Base-by-base conservation (phyloP, 345 rosid genomes). In the Cardamine resedifolia region DNA sequence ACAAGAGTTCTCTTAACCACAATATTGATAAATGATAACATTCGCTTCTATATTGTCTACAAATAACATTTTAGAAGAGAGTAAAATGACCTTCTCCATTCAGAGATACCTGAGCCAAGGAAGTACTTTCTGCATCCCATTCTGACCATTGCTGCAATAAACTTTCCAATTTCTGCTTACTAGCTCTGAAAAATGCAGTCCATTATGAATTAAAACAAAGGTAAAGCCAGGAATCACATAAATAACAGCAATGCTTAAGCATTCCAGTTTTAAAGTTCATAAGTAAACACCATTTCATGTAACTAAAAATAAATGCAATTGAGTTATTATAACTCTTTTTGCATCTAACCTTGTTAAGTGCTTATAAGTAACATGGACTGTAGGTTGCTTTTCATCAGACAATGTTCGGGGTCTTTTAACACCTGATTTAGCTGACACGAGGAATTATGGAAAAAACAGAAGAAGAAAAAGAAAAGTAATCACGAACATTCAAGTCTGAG, bases 91-190 rank as follows among this genome's bases (percentile, higher is more conserved):
- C 52, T 69, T 58, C 72, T 64, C 67, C 45, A 57, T 64, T 65
- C 19, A 19, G 49, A 80, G 81, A 76, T 78, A 86, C 94, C 75
- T 77, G 81, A 64, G 75, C 50, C 63, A 81, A 79, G 58, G 87
- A 82, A 77, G 66, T 77, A 57, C 31, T 77, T 52, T 83, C 85
- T 24, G 87, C 86, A 71, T 92, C 94, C 98, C 99, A 96, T 59
- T 87, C 92, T 33, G 98, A 96, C 99, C 99, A 96, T 68, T 92
- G 80, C 80, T 78, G 90, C 71, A 96, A 81, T 57, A 96, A 77
- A 74, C 80, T 88, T 77, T 86, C 96, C 61, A 92, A 87, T 80
- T 88, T 96, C 79, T 74, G 83, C 86, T 85, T 92, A 68, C 99
- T 86, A 75, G 94, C 88, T 79, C 99, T 96, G 86, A 58, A 72